phyloP scores from a whole-genome alignment of 768 basidiomycete species.

The Leccinum variicolor region DNA sequence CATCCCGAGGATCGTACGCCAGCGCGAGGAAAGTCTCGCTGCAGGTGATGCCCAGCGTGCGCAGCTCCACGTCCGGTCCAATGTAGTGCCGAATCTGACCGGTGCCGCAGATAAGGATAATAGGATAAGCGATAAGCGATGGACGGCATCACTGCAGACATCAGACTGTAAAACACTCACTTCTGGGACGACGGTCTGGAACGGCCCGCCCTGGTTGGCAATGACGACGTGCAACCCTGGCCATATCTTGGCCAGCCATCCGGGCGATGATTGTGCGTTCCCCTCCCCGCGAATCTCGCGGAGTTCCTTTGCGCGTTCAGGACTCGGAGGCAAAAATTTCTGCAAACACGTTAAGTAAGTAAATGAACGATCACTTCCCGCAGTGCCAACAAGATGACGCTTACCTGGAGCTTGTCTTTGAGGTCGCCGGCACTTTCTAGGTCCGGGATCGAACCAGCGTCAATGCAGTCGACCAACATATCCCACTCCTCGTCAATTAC shows the following conservation, averaged over 20 bases:
- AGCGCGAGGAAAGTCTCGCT: slow-evolving; percentile 23
- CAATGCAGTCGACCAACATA: slow-evolving; percentile 15
- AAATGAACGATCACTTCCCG: neutral
- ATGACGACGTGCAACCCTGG: slow-evolving; percentile 10
- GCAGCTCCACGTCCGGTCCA: slow-evolving; percentile 19
- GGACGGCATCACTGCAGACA: neutral
- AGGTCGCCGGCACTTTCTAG: slow-evolving; percentile 12
- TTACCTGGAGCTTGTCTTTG: slow-evolving; percentile 10
- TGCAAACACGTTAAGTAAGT: neutral
- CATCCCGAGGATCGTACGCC: slow-evolving; percentile 21
- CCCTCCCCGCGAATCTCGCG: slow-evolving; percentile 5
- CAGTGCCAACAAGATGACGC: neutral
- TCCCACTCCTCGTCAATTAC: slow-evolving; percentile 23
- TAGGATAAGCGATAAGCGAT: neutral
- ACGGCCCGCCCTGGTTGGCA: slow-evolving; percentile 23
- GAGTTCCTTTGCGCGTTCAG: slow-evolving; percentile 16
- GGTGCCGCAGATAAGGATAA: no score
- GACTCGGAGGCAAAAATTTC: slow-evolving; percentile 16
- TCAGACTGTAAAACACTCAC: neutral
- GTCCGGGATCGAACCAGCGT: slow-evolving; percentile 14
- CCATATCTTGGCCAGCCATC: slow-evolving; percentile 24
- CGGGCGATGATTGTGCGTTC: neutral
- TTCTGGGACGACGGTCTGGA: slow-evolving; percentile 22
- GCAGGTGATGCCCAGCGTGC: slow-evolving; percentile 19
- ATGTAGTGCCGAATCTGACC: slow-evolving; percentile 16